These are phyloP conservation scores for Saussurea involucrata DNA, from an alignment of 129 eudicot species.

Conservation along the genomic window DNA sequence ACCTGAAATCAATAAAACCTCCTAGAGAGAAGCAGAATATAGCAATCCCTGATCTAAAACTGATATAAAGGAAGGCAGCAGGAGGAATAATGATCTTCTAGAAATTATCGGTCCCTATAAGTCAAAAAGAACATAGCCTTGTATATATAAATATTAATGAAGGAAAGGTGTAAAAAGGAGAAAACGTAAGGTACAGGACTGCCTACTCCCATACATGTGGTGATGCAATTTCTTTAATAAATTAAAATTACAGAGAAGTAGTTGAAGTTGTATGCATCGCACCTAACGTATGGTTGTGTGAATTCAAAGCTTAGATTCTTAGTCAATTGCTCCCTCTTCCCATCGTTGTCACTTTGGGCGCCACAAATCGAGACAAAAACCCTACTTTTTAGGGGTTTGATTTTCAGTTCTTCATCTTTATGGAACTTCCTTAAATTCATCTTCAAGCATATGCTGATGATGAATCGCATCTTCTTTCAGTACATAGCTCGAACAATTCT, in stretches of 20 bases:
- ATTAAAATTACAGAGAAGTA: conserved; percentile 2
- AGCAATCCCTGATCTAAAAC: conserved; percentile 8
- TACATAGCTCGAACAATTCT: background rate
- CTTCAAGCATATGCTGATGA: background rate
- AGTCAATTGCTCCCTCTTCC: background rate
- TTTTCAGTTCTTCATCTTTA: background rate
- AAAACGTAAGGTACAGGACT: conserved; percentile 19
- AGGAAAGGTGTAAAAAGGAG: conserved; percentile 14
- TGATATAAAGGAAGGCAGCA: background rate
- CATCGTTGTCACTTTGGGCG: background rate
- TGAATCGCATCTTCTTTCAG: background rate
- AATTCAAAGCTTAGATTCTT: conserved; percentile 18
- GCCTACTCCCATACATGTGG: conserved; percentile 20
- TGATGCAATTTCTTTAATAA: background rate
- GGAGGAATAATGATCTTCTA: conserved; percentile 1
- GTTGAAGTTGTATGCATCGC: conserved; percentile 12
- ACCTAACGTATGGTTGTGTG: conserved; percentile 10
- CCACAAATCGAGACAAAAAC: background rate
- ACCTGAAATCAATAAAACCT: conserved; percentile 9
- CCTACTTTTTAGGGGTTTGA: background rate
- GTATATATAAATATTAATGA: background rate
- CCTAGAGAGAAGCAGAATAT: background rate
- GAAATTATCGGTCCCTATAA: background rate
- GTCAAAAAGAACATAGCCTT: background rate
- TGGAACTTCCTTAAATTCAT: background rate